These are phyloP conservation scores for Myriosclerotinia duriaeana DNA, from an alignment of 2,329 filamentous ascomycete species.

Conservation along the genomic window DNA sequence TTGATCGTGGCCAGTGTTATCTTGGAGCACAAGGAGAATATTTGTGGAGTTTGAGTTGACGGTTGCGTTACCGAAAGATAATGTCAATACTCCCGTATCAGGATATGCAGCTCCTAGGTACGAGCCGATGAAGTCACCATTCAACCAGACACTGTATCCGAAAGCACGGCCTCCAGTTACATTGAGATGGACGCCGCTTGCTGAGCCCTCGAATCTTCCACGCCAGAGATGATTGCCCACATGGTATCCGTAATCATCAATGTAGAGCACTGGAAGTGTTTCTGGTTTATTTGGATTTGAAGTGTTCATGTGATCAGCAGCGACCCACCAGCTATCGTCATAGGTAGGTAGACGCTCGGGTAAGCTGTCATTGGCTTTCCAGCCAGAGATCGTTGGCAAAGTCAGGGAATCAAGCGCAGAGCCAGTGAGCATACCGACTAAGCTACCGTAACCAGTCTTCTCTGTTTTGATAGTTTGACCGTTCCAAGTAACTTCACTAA, in stretches of 20 bases:
- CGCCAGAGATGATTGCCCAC: conserved; percentile 47
- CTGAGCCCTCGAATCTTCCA: conserved; percentile 34
- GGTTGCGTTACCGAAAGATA: conserved; percentile 44
- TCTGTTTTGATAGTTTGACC: conserved; percentile 41
- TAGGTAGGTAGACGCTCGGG: conserved; percentile 45
- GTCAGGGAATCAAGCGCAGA: conserved; percentile 24
- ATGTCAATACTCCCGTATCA: conserved; percentile 37
- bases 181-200: conserved; percentile 36
- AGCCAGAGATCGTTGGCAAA: conserved; percentile 30
- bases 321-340: conserved; percentile 41
- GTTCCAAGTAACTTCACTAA: conserved; percentile 53
- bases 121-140: conserved; percentile 55
- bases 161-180: conserved; percentile 26
- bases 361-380: conserved; percentile 46
- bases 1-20: conserved; percentile 60
- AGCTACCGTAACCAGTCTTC: conserved; percentile 46
- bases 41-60: conserved; percentile 43
- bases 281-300: conserved; percentile 43
- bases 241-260: conserved; percentile 48
- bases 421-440: conserved; percentile 33
- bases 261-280: conserved; percentile 48
- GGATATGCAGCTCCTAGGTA: conserved; percentile 44
- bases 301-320: conserved; percentile 22
- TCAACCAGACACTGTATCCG: conserved; percentile 44
- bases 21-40: conserved; percentile 54